Conservation (phyloP, 2,329 filamentous ascomycete genomes). For the Phaeophleospora eucalypticola region DNA sequence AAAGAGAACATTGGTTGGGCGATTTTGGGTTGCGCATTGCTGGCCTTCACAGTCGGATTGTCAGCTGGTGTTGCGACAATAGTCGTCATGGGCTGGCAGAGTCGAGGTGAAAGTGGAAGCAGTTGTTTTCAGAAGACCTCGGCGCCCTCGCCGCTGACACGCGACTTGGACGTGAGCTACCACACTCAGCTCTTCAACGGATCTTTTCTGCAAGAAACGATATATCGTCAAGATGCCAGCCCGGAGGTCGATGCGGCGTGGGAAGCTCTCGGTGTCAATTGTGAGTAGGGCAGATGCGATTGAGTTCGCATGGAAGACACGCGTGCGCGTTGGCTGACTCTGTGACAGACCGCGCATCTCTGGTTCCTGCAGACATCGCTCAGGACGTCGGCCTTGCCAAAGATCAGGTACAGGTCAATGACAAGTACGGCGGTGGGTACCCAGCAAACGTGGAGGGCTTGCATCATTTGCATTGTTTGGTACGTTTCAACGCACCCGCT, state of each 20-base stretch:
- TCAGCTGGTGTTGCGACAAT: conserved; percentile 5
- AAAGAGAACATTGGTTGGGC: conserved; percentile 16
- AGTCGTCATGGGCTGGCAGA: conserved; percentile 13
- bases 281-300: conserved; percentile 36
- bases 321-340: conserved; percentile 1
- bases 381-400: conserved; percentile 46
- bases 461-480: conserved; percentile 56
- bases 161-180: conserved; percentile 18
- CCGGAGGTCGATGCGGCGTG: conserved; percentile 54
- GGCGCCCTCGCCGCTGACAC: conserved; percentile 15
- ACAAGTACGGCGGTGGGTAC: conserved; percentile 56
- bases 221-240: conserved; percentile 47
- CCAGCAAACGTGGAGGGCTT: conserved; percentile 55
- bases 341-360: conserved; percentile 10
- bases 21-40: conserved; percentile 8
- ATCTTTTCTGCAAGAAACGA: conserved; percentile 51
- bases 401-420: conserved; percentile 54
- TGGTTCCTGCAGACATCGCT: conserved; percentile 14
- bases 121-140: conserved; percentile 8
- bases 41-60: conserved; percentile 16
- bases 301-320: not conserved
- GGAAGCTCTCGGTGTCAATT: conserved; percentile 50
- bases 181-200: conserved; percentile 49
- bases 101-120: not conserved
- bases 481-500: conserved; percentile 1